Base-by-base conservation (phyloP, 805 yeast genomes). In the Saturnispora sekii region DNA sequence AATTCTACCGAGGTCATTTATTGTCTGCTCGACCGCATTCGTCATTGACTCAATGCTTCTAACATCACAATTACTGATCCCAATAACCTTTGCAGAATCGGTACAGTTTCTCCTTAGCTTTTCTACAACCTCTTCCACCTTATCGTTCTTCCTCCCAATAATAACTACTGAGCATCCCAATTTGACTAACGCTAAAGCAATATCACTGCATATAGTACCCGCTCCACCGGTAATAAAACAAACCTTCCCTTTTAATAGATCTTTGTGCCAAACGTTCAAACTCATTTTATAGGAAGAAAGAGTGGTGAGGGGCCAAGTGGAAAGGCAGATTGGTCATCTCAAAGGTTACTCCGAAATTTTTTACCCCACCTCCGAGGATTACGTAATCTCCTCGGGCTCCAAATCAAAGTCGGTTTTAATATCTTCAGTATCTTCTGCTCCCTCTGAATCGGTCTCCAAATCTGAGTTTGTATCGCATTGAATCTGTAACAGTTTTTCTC, bases 201-300 rank as follows among this genome's bases (percentile, higher is more conserved):
- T 97, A 5, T 84, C 90, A 40, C 93, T 69, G 62, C 97, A 89
- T 45, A 90, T 89, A n/a, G 95, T 79, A 10, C 97, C 97, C 2
- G 97, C 93, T 11, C 97, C 97, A 5, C 97, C 97, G 1, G 97
- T 90, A 43, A 87, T 85, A 53, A 89, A 84, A 5, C 79, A 93
- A 2, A 86, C 96, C 61, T 88, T 88, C 11, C 84, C 94, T 47
- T 77, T 71, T 67, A 88, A 88, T 34, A 87, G 55, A 51, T 74
- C 83, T 1, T 80, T 76, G 51, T 80, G 79, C 67, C 67, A 64
- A 1, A 53, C 49, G 30, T 18, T 37, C 16, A 36, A 32, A 14
- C 31, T 9, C 18, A n/a, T 14, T 26, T 14, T 12, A 18, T 18
- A 41, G 15, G 21, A n/a, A 30, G 21, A 29, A n/a, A 4, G 5